Evolutionary conservation across 306 rosid genomes (phyloP), one percentile per base, ranked within the genome.

Genomic region (Citrullus mucosospermus): DNA sequence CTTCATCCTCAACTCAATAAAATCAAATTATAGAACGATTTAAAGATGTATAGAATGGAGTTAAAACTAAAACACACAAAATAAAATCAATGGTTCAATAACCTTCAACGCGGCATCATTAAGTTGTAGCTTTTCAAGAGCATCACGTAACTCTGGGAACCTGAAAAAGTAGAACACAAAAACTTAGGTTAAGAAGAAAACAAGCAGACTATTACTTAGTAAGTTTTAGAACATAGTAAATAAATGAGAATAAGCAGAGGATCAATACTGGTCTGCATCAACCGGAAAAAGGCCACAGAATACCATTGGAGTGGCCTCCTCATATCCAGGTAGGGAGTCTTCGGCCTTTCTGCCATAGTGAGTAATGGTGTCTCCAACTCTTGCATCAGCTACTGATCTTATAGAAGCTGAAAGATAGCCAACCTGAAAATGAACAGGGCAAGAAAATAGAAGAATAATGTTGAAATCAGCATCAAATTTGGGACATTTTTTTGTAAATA

Each of bases 61-160:
- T 56, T 20, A 56, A 56, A 56, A 56, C 1, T n/a, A 30, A 60
- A 60, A 60, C 2, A 63, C 28, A 66, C 2, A 17, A 66, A 66
- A 66, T 17, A 32, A 60, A 66, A 56, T 4, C 9, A 39, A 66
- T 80, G 57, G 51, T 67, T 34, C 43, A 44, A 79, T 30, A 78
- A 92, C 97, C 97, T 94, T 92, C 81, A 92, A 82, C 54, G 98
- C 97, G 80, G 97, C 97, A 88, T 94, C 98, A 66, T 94, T 94
- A 39, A 94, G 96, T 85, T 94, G 98, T 80, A 94, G 92, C 84
- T 94, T 94, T 89, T 94, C 97, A 43, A 94, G 96, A 46, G 97
- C 97, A 87, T 92, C 98, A 62, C 98, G 96, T 79, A 94, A 82
- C 22, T 92, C 98, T 36, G 98, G 88, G 76, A 92, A 94, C 82